Evolutionary conservation across 1,284 basidiomycete genomes (phyloP), one percentile per base, ranked within the genome.

Genomic region (Ceratobasidium sp.): DNA sequence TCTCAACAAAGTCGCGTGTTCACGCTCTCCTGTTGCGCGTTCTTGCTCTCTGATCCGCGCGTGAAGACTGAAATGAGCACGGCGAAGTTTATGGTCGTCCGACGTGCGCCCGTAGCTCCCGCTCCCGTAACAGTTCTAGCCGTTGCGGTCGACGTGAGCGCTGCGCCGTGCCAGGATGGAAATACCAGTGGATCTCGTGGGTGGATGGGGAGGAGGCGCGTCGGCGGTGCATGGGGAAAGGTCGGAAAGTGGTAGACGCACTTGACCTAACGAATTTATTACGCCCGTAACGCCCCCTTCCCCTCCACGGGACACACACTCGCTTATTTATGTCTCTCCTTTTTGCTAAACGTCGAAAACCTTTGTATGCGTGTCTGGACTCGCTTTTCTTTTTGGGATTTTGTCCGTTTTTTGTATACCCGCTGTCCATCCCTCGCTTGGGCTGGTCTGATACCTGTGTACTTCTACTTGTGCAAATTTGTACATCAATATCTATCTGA

Each of bases 21-120:
- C 45, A 71, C 67, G 22, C 67, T 71, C 22, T 59, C 67, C 14
- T 71, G 67, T 54, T 71, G 67, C 44, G 67, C 67, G 14, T 71
- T 71, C 29, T 47, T 71, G 17, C n/a, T 71, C 24, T 41, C 44
- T 1, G 67, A 71, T 33, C 67, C 67, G 29, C 41, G 67, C 19
- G 56, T 60, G 41, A 71, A 71, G 67, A 59, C 54, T 24, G 44
- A 59, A 45, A n/a, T 71, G 54, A 71, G 44, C 54, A 19, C 50
- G 2, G 67, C 67, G 15, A n/a, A 27, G 45, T 71, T 71, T 22
- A 71, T 71, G 67, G 51, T 71, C 29, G 67, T 71, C 44, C 54
- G 67, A 31, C 54, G 54, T 47, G 67, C 67, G n/a, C 59, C 59
- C 36, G 17, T 36, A 4, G 17, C 29, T 3, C 65, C 65, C 11